Conservation (phyloP, 352 stramenopile species). For the Phytophthora tubulina region DNA sequence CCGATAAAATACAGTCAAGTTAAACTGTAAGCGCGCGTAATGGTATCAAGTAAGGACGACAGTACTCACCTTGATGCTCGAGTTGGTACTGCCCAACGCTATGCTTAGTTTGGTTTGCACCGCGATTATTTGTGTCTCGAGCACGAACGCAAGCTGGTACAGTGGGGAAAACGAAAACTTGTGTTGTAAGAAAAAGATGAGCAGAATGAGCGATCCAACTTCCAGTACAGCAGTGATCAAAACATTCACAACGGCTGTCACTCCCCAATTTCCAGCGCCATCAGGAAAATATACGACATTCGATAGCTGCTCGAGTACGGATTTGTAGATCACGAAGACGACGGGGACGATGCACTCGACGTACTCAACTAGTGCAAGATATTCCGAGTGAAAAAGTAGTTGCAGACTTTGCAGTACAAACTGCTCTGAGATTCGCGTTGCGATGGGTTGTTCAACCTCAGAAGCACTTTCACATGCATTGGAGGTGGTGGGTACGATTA, state of each 20-base stretch:
- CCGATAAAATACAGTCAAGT: neutral
- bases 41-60: neutral
- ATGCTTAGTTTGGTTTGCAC: constrained; percentile 9
- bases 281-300: constrained; percentile 41
- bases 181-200: neutral
- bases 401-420: constrained; percentile 8
- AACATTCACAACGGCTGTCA: neutral
- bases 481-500: too few species aligned
- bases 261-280: neutral
- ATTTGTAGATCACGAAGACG: constrained; percentile 39
- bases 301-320: constrained; percentile 40
- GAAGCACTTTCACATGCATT: too few species aligned
- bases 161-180: constrained; percentile 14
- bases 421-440: too few species aligned
- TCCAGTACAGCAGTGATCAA: neutral
- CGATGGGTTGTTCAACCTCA: too few species aligned
- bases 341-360: constrained; percentile 46
- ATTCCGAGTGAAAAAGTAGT: constrained; percentile 45
- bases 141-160: constrained; percentile 17
- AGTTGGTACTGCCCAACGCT: constrained; percentile 1
- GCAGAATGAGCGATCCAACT: neutral
- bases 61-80: neutral
- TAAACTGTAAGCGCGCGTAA: too few species aligned
- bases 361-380: constrained; percentile 44
- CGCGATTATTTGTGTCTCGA: constrained; percentile 4